Base-by-base conservation (phyloP, 2,329 filamentous ascomycete species). In the Beauveria rudraprayagi region DNA sequence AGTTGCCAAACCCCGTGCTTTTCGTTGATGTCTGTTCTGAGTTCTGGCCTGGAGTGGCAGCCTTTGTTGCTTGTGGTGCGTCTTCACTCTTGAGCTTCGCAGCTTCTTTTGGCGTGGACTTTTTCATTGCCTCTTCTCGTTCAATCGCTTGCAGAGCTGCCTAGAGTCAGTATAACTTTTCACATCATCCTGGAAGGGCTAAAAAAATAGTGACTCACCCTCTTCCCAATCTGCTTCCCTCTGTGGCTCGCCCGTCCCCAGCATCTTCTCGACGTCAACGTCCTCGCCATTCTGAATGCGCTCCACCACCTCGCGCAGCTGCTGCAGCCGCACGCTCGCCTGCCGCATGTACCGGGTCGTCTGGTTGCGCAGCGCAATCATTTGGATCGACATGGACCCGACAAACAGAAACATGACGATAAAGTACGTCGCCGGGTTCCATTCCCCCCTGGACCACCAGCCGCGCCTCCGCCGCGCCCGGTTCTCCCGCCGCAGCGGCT, bases 341-440 rank as follows among this genome's bases (percentile, higher is more conserved):
- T 86, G 85, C 56, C 92, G 85, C 69, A 81, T 84, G 67, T 89
- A 92, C 10, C 86, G 84, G 37, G 82, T 80, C 69, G 87, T 89
- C 56, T 92, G 87, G 67, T 89, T 90, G 68, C 87, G 88, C 68
- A 97, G 73, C 41, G 86, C 81, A 69, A 99, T 88, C 81, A 94
- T 90, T 69, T 97, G 90, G 67, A 99, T 97, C 16, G 93, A 90
- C 80, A 97, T 96, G 64, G 91, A 96, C 4, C 95, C 95, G 65
- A 97, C 93, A 65, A 97, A 81, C 46, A 92, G 78, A 69, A 92
- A 92, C 65, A 93, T 90, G 67, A 87, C 78, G 66, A 93, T 90
- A 72, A 87, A 94, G 69, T 91, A 93, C 0, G 87, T 92, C 22
- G 89, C 89, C 3, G 90, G 89, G 67, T 93, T 93, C 86, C 88